Conservation (phyloP, 805 yeast species). For the Barnettozyma pratensis region DNA sequence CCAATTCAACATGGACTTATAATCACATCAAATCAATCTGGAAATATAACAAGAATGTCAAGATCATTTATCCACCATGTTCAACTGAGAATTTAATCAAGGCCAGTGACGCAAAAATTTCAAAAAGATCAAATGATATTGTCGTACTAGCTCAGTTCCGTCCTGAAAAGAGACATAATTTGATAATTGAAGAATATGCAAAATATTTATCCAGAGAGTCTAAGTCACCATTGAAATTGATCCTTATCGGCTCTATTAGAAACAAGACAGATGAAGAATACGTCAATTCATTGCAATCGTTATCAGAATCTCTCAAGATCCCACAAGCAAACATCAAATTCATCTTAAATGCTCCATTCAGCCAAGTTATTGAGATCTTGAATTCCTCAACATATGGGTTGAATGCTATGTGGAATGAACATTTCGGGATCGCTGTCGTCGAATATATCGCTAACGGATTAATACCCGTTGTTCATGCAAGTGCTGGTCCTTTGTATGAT, state of each 20-base stretch:
- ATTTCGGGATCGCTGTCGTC: slow-evolving; percentile 95
- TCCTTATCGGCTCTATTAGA: slow-evolving; percentile 83
- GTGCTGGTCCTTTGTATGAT: slow-evolving; percentile 92
- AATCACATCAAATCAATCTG: slow-evolving; percentile 68
- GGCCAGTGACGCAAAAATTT: not conserved
- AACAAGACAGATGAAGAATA: slow-evolving; percentile 56
- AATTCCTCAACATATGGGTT: slow-evolving; percentile 64
- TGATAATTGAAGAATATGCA: slow-evolving; percentile 62
- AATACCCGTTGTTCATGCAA: slow-evolving; percentile 86
- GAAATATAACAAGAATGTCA: slow-evolving; percentile 40
- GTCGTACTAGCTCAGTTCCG: slow-evolving; percentile 80
- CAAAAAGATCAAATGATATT: slow-evolving; percentile 30
- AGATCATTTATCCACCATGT: slow-evolving; percentile 83
- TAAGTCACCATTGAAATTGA: slow-evolving; percentile 33
- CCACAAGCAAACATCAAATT: slow-evolving; percentile 42
- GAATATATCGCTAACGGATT: slow-evolving; percentile 85
- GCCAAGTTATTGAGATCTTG: slow-evolving; percentile 50
- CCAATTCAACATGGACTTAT: slow-evolving; percentile 91
- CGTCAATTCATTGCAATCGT: slow-evolving; percentile 43
- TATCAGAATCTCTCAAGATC: slow-evolving; percentile 40
- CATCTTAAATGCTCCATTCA: slow-evolving; percentile 70
- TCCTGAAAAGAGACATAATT: slow-evolving; percentile 85
- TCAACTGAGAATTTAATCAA: slow-evolving; percentile 47
- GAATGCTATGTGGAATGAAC: slow-evolving; percentile 99
- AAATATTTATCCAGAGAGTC: slow-evolving; percentile 42